phyloP scores from a whole-genome alignment of 2,329 filamentous ascomycete species.

The Trichoderma asperellum region DNA sequence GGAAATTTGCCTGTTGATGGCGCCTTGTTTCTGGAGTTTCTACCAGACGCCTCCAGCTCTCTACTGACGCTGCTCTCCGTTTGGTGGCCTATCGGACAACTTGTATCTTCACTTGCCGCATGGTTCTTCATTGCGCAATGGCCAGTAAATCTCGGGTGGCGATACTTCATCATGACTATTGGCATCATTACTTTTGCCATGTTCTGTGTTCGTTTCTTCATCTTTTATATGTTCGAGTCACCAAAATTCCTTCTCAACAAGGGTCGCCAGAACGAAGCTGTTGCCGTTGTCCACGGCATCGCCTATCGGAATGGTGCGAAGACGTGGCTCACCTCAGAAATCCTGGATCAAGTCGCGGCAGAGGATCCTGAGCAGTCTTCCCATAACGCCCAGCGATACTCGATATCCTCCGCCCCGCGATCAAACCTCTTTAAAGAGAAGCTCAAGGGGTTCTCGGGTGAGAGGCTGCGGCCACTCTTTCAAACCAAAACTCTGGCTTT shows the following conservation, averaged over 20 bases:
- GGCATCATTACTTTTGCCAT: conserved; percentile 75
- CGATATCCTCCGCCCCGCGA: conserved; percentile 33
- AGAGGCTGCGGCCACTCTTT: conserved; percentile 70
- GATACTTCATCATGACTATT: conserved; percentile 71
- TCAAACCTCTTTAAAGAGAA: conserved; percentile 58
- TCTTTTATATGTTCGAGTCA: conserved; percentile 83
- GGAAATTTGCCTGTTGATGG: conserved; percentile 81
- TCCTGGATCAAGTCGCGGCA: conserved; percentile 59
- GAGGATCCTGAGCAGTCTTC: conserved; percentile 41
- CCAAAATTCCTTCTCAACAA: conserved; percentile 80
- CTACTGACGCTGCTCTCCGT: conserved; percentile 79
- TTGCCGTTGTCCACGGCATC: conserved; percentile 78
- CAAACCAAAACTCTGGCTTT: conserved; percentile 54
- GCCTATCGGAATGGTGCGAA: conserved; percentile 70
- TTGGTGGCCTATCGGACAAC: conserved; percentile 85
- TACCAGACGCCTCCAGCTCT: conserved; percentile 73
- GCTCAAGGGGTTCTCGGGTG: conserved; percentile 67
- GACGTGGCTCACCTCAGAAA: conserved; percentile 77
- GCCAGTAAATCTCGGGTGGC: conserved; percentile 73
- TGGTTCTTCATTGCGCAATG: conserved; percentile 77
- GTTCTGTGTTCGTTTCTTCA: conserved; percentile 77
- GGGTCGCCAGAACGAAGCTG: conserved; percentile 77
- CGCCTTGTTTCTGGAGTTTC: conserved; percentile 80
- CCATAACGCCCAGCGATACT: background rate
- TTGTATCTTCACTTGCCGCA: conserved; percentile 71